A percentile compares a stretch with the other conserved stretches of the same genome.
These are phyloP conservation scores for Mallotus nudiflorus DNA, from an alignment of 345 rosid genomes.

Conservation along the genomic window DNA sequence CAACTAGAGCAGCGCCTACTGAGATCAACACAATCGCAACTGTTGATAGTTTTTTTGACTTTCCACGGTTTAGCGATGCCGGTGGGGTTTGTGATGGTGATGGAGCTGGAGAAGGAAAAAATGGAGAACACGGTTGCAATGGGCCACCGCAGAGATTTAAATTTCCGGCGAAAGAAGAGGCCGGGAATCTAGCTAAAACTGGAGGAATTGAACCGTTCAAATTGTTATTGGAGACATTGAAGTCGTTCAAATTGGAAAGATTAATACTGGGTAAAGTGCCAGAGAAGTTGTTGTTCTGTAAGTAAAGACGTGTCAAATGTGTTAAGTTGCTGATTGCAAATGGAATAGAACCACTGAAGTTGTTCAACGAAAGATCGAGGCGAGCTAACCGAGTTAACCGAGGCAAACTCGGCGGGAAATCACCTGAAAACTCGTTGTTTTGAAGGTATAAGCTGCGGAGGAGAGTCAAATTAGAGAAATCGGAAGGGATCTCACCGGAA, in stretches of 20 bases:
- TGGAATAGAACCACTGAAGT: constrained; percentile 71
- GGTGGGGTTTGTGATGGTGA: constrained; percentile 45
- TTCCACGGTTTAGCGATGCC: constrained; percentile 19
- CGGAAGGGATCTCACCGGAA: constrained; percentile 76
- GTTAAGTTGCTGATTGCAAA: constrained; percentile 71
- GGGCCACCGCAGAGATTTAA: constrained; percentile 81
- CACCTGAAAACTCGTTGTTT: constrained; percentile 59
- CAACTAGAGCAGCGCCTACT: constrained; percentile 45
- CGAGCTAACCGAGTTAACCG: constrained; percentile 54
- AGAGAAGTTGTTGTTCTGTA: constrained; percentile 62
- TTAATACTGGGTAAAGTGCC: constrained; percentile 66
- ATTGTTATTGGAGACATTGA: constrained; percentile 73
- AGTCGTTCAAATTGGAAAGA: constrained; percentile 32
- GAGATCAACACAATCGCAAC: constrained; percentile 65
- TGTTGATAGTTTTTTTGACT: constrained; percentile 58
- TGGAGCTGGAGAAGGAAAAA: constrained; percentile 68
- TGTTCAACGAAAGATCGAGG: constrained; percentile 83
- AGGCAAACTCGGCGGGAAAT: constrained; percentile 61
- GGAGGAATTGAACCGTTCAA: constrained; percentile 84
- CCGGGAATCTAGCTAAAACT: constrained; percentile 42
- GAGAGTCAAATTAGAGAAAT: constrained; percentile 67
- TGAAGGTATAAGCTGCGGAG: constrained; percentile 81
- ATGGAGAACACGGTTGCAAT: constrained; percentile 65
- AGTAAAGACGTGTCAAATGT: constrained; percentile 60
- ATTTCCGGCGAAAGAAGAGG: constrained; percentile 67